phyloP scores from a whole-genome alignment of 2,329 filamentous ascomycete genomes.

The Pseudocercospora fijiensis region DNA sequence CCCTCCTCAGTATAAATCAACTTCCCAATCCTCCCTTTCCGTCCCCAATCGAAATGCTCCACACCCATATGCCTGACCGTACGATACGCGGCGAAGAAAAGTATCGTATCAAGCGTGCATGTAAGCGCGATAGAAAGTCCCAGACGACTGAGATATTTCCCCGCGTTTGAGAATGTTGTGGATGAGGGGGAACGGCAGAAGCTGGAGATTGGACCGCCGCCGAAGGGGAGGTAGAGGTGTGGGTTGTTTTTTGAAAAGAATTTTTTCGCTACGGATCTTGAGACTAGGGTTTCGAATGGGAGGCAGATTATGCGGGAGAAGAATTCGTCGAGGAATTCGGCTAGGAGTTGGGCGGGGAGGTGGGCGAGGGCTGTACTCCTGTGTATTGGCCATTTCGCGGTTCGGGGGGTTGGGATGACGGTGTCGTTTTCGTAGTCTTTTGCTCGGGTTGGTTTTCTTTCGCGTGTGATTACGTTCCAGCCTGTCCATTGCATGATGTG shows the following conservation, averaged over 20 bases:
- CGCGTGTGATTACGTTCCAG: conserved; percentile 24
- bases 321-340: conserved; percentile 25
- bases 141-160: conserved; percentile 23
- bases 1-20: conserved; percentile 12
- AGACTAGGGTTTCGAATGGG: conserved; percentile 29
- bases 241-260: too few relatives aligned
- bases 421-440: conserved; percentile 16
- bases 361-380: conserved; percentile 30
- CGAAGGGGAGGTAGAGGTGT: conserved; percentile 15
- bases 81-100: conserved; percentile 27
- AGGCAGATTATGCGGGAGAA: conserved; percentile 27
- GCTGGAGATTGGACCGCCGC: conserved; percentile 12
- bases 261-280: conserved; percentile 27
- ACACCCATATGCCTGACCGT: conserved; percentile 23
- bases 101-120: conserved; percentile 18
- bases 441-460: not conserved
- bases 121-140: conserved; percentile 29
- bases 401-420: not conserved
- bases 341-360: conserved; percentile 27
- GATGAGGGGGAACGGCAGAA: conserved; percentile 4
- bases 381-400: conserved; percentile 10
- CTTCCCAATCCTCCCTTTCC: conserved; percentile 14
- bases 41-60: conserved; percentile 26
- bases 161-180: not conserved
- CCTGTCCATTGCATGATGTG: conserved; percentile 25